Base-by-base conservation (phyloP, 176 grass and related monocot species). In the Urochloa ruziziensis region DNA sequence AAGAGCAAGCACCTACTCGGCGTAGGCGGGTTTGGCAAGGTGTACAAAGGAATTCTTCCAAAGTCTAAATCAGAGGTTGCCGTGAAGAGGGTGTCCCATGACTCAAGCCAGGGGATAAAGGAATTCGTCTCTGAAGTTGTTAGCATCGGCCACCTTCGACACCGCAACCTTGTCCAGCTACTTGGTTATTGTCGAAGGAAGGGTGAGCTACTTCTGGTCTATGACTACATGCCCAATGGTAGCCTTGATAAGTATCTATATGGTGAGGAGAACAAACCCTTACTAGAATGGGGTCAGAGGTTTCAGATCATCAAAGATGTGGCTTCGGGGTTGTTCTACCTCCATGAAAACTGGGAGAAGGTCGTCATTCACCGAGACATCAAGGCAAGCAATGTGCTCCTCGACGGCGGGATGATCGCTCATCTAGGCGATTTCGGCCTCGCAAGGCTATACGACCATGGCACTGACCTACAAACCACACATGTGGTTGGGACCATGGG, bases 301-400 rank as follows among this genome's bases (percentile, higher is more conserved):
- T 56, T 56, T n/a, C 53, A 56, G 53, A 56, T 56, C 53, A 56
- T 56, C 53, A 56, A 56, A 3, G 21, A n/a, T 2, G 53, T 56
- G 0, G 53, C 53, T 2, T 56, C 53, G 0, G 53, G 21, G 8
- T 10, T 56, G 21, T 56, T 56, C 53, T 56, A 56, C 53, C 53
- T 56, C 53, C 53, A n/a, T n/a, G 53, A 56, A 6, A n/a, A 56
- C 0, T 56, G 53, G 53, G 53, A 56, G 53, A 19, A 56, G 21
- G 53, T 56, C 7, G 53, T 56, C 21, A 14, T 94, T 19, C 94
- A 94, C 80, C 89, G 87, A 33, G 94, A 97, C 76, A 83, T 97
- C 69, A 97, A 97, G 89, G 74, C 85, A 0, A 84, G 77, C 56
- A 97, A 97, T 62, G 72, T 94, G 27, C 73, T 97, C 16, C 81